These are phyloP conservation scores for Ogataea hybrid DNA, from an alignment of 1,139 yeast species.

Conservation along the genomic window DNA sequence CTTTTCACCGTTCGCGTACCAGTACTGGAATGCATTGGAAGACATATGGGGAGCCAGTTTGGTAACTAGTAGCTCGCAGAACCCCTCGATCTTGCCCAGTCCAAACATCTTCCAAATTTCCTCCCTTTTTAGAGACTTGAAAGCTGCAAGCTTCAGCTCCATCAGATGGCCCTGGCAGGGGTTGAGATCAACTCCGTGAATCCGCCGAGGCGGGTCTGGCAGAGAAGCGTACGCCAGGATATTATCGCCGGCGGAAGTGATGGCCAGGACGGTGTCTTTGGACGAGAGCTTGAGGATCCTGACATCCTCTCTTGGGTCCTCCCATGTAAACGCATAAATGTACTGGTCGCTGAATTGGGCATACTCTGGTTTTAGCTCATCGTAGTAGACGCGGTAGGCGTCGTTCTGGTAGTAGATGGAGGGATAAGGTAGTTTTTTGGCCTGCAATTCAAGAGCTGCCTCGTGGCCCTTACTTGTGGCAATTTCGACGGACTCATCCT, in stretches of 20 bases:
- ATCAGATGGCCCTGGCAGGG: conserved; percentile 80
- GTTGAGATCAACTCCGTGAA: conserved; percentile 83
- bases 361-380: conserved; percentile 65
- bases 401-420: conserved; percentile 75
- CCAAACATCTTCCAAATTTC: conserved; percentile 78
- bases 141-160: conserved; percentile 73
- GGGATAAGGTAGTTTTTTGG: conserved; percentile 72
- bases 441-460: conserved; percentile 63
- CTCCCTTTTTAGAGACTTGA: conserved; percentile 54
- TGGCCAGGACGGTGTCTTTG: conserved; percentile 73
- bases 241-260: conserved; percentile 86
- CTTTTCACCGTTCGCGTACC: conserved; percentile 63
- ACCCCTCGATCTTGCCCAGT: conserved; percentile 60
- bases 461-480: conserved; percentile 67
- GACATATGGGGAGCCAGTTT: conserved; percentile 69
- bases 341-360: conserved; percentile 74
- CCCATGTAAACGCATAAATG: conserved; percentile 89
- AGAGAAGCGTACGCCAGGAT: conserved; percentile 69
- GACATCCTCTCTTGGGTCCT: conserved; percentile 81
- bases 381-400: conserved; percentile 77
- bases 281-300: conserved; percentile 57
- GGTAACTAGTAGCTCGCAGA: conserved; percentile 48
- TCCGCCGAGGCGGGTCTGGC: conserved; percentile 68
- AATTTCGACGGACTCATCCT: conserved; percentile 30
- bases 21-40: conserved; percentile 77